These are phyloP conservation scores for Clarireedia homoeocarpa DNA, from an alignment of 2,329 filamentous ascomycete genomes.

Conservation along the genomic window DNA sequence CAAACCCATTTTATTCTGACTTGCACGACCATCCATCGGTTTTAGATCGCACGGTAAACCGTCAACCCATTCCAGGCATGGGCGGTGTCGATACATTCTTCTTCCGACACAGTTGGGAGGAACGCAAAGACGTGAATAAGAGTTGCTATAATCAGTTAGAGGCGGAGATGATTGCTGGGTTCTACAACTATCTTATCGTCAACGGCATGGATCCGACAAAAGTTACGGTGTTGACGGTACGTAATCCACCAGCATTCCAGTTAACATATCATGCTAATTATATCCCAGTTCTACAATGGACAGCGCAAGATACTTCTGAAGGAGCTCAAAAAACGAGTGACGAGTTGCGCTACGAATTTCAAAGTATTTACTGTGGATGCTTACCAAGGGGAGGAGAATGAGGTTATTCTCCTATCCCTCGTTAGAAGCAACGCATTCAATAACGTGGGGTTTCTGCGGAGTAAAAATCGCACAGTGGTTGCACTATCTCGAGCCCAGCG, in stretches of 20 bases:
- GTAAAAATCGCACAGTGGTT: slow-evolving; percentile 51
- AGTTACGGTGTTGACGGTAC: slow-evolving; percentile 66
- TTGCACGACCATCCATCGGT: slow-evolving; percentile 53
- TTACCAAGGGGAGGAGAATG: slow-evolving; percentile 88
- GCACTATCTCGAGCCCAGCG: slow-evolving; percentile 61
- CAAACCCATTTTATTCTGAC: slow-evolving; percentile 50
- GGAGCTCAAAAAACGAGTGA: slow-evolving; percentile 31
- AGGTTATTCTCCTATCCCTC: slow-evolving; percentile 71
- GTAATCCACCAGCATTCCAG: not conserved
- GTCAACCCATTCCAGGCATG: slow-evolving; percentile 53
- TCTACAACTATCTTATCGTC: slow-evolving; percentile 63
- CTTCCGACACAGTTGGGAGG: slow-evolving; percentile 57
- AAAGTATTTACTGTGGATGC: slow-evolving; percentile 79
- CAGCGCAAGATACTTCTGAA: slow-evolving; percentile 61
- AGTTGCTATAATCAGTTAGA: slow-evolving; percentile 66
- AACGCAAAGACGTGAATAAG: slow-evolving; percentile 52
- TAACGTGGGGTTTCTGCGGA: slow-evolving; percentile 66
- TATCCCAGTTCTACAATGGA: slow-evolving; percentile 64
- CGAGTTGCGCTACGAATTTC: slow-evolving; percentile 31
- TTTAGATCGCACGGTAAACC: slow-evolving; percentile 38
- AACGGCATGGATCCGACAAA: slow-evolving; percentile 53
- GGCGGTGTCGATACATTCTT: slow-evolving; percentile 51
- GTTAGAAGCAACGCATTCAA: slow-evolving; percentile 58
- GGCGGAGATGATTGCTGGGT: slow-evolving; percentile 66
- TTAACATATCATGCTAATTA: not conserved